Conservation (phyloP, 2,329 filamentous ascomycete genomes). For the Ophiosphaerella korrae region DNA sequence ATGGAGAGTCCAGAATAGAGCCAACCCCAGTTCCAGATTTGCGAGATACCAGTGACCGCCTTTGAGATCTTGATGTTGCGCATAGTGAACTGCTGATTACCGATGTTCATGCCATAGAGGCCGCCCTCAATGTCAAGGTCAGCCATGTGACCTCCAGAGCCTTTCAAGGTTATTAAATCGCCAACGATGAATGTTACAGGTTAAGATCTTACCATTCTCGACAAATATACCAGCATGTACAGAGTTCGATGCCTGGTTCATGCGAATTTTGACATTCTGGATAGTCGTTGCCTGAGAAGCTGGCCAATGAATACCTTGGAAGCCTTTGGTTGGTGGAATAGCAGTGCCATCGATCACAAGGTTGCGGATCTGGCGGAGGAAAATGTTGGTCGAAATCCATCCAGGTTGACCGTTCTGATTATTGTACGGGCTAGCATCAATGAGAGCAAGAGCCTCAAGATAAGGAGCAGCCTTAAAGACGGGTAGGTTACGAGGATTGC, state of each 20-base stretch:
- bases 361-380: conserved; percentile 69
- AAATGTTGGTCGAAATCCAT: conserved; percentile 64
- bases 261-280: conserved; percentile 53
- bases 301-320: conserved; percentile 57
- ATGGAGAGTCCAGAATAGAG: conserved; percentile 59
- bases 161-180: conserved; percentile 13
- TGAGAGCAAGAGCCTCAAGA: conserved; percentile 62
- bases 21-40: conserved; percentile 68
- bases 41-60: conserved; percentile 59
- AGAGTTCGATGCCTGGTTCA: conserved; percentile 50
- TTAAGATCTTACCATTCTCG: conserved; percentile 43
- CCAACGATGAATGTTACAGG: background rate
- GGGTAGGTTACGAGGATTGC: conserved; percentile 62
- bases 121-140: conserved; percentile 55
- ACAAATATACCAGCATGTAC: conserved; percentile 56
- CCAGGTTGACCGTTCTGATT: conserved; percentile 46
- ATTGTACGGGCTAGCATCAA: conserved; percentile 62
- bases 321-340: conserved; percentile 52
- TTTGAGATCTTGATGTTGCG: conserved; percentile 61
- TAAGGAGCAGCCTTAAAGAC: conserved; percentile 59
- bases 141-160: conserved; percentile 54
- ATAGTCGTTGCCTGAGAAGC: conserved; percentile 54
- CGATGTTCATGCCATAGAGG: conserved; percentile 49
- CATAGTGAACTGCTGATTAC: conserved; percentile 63
- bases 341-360: conserved; percentile 64